These are phyloP conservation scores for Candida glucosophila DNA, from an alignment of 1,139 yeast genomes.

Conservation along the genomic window DNA sequence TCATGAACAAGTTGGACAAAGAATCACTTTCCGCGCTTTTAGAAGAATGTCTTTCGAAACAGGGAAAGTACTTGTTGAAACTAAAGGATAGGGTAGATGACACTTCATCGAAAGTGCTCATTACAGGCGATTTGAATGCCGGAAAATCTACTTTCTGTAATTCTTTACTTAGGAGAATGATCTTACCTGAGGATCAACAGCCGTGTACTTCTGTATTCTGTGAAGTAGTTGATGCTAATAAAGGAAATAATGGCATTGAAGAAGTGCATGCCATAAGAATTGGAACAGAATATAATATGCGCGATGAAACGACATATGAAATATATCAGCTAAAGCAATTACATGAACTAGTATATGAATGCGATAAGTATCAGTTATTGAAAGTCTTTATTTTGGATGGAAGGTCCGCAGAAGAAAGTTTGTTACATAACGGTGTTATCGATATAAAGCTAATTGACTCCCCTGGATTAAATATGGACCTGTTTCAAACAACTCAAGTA, in stretches of 20 bases:
- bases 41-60: conserved; percentile 54
- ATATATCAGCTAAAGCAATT: conserved; percentile 46
- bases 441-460: conserved; percentile 93
- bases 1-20: conserved; percentile 51
- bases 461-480: conserved; percentile 92
- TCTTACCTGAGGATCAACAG: conserved; percentile 93
- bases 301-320: conserved; percentile 60
- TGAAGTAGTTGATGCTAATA: conserved; percentile 75
- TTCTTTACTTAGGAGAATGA: conserved; percentile 66
- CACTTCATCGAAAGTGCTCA: conserved; percentile 85
- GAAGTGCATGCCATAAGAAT: conserved; percentile 91
- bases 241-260: conserved; percentile 68
- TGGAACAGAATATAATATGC: conserved; percentile 47
- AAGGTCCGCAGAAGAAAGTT: conserved; percentile 60
- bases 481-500: conserved; percentile 89
- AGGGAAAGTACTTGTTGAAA: conserved; percentile 61
- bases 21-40: conserved; percentile 56
- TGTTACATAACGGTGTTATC: conserved; percentile 82
- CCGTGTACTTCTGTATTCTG: conserved; percentile 97
- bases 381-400: conserved; percentile 77
- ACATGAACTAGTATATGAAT: conserved; percentile 63
- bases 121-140: conserved; percentile 94
- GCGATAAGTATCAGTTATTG: conserved; percentile 63
- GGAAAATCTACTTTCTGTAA: conserved; percentile 97
- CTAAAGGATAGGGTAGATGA: conserved; percentile 82